Evolutionary conservation across 805 yeast species (phyloP).

Genomic region (Barnettozyma populi): DNA sequence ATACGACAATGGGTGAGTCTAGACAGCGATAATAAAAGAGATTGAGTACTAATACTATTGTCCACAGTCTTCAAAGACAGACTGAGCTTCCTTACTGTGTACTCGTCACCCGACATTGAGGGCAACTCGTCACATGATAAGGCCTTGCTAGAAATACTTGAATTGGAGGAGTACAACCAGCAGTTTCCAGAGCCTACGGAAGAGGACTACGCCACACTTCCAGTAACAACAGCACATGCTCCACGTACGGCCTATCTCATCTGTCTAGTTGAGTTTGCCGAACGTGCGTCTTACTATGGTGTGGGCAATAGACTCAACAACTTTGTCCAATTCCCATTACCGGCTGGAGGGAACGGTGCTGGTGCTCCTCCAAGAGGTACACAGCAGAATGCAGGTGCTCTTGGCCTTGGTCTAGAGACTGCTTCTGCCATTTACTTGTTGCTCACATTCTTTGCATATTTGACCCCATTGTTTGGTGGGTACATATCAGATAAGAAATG

Average conservation of each 20-base stretch:
- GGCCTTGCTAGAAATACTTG: not conserved
- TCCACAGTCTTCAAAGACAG: too few relatives aligned
- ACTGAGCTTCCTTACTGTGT: too few relatives aligned
- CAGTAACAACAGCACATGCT: constrained; percentile 38
- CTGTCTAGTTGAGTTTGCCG: constrained; percentile 68
- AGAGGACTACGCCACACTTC: constrained; percentile 31
- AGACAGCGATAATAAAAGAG: too few relatives aligned
- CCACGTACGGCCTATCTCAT: constrained; percentile 44
- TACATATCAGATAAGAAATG: constrained; percentile 65
- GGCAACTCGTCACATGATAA: not conserved
- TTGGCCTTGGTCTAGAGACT: constrained; percentile 51
- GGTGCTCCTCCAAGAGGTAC: constrained; percentile 18
- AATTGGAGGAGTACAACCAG: constrained; percentile 8
- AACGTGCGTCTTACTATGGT: constrained; percentile 77
- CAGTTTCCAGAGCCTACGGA: constrained; percentile 36
- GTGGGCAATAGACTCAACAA: constrained; percentile 69
- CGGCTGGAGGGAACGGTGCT: constrained; percentile 33
- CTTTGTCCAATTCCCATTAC: constrained; percentile 56
- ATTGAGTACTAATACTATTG: too few relatives aligned
- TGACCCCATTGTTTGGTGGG: constrained; percentile 74
- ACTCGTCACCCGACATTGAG: too few relatives aligned
- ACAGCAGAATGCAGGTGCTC: constrained; percentile 40
- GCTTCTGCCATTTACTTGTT: constrained; percentile 70
- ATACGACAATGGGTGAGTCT: too few relatives aligned
- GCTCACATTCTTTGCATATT: constrained; percentile 77